Percentiles rank a stretch among this genome's conserved stretches.
Evolutionary conservation across 2,329 filamentous ascomycete genomes (phyloP).

Genomic region (Botrytis aclada): DNA sequence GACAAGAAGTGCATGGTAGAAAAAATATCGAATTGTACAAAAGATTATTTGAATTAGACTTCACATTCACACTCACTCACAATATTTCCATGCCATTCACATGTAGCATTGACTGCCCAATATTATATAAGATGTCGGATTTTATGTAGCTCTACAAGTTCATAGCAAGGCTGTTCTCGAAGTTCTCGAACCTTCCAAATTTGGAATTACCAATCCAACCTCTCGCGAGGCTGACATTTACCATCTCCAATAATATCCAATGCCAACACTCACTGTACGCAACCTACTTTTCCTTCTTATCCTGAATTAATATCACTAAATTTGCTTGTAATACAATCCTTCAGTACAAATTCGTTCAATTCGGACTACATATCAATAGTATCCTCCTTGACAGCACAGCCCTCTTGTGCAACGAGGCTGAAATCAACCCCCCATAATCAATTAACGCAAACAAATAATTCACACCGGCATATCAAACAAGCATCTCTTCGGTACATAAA

Average conservation of each 20-base stretch:
- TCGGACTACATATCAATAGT: neutral
- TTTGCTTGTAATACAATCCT: neutral
- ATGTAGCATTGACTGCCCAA: neutral
- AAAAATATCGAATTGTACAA: slow-evolving; percentile 19
- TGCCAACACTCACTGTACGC: neutral
- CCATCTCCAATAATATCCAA: neutral
- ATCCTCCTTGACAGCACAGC: neutral
- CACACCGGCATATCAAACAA: neutral
- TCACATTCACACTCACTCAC: neutral
- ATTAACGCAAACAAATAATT: neutral
- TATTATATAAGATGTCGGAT: neutral
- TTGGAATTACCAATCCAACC: slow-evolving; percentile 10
- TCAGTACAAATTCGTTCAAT: neutral
- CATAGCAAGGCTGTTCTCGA: neutral
- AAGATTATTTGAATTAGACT: slow-evolving; percentile 19
- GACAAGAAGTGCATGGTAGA: slow-evolving; percentile 10
- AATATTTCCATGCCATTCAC: neutral
- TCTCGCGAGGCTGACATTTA: slow-evolving; percentile 4
- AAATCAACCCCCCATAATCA: neutral
- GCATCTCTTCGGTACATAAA: neutral
- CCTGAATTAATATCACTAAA: neutral
- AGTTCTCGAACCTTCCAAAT: slow-evolving; percentile 12
- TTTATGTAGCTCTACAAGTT: neutral
- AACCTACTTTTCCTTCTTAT: neutral
- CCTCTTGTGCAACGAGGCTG: neutral